Base-by-base conservation (phyloP, 1,284 basidiomycete genomes). In the Hemileia vastatrix region DNA sequence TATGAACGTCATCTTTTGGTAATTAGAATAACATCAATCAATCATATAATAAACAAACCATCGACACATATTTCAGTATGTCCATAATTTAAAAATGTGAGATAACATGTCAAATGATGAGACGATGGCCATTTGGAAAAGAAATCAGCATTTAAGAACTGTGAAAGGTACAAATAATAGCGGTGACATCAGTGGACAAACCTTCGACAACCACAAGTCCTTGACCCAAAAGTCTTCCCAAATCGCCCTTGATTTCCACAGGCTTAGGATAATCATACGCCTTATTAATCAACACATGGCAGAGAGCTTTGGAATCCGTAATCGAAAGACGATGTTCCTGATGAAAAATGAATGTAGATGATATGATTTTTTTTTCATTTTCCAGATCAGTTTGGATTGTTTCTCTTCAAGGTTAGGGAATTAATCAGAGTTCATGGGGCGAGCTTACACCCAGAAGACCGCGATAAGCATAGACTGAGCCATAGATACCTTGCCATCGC, bases 211-310 rank as follows among this genome's bases (percentile, higher is more conserved):
- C 8, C 3, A 59, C 11, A 31, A 75, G 66, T 4, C 75, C 75
- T n/a, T 67, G 68, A 2, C 77, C 77, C 0, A 77, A 65, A 24
- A 77, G 70, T 44, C 70, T 66, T 3, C 63, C 81, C 31, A 88
- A 77, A 54, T 78, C 78, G 43, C 82, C 80, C 21, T 82, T 77
- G 8, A 86, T 79, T 64, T 83, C 83, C 49, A 82, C 79, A 1
- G 85, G 84, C 70, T 87, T 87, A 18, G 83, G 84, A 70, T 83
- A 86, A 44, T 81, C 78, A 68, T 86, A 83, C 3, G 82, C 79
- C 60, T 81, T 79, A 13, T 78, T 77, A 54, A 87, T 80, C 19
- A 73, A 65, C 55, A 87, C 82, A 65, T 85, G 80, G 3, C 80
- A 77, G 23, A 86, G 75, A 0, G 85, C 84, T 21, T 78, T 75